Percentiles rank a stretch among this genome's conserved stretches.
These are phyloP conservation scores for Penicillium roqueforti DNA, from an alignment of 495 filamentous ascomycete genomes.

Conservation along the genomic window DNA sequence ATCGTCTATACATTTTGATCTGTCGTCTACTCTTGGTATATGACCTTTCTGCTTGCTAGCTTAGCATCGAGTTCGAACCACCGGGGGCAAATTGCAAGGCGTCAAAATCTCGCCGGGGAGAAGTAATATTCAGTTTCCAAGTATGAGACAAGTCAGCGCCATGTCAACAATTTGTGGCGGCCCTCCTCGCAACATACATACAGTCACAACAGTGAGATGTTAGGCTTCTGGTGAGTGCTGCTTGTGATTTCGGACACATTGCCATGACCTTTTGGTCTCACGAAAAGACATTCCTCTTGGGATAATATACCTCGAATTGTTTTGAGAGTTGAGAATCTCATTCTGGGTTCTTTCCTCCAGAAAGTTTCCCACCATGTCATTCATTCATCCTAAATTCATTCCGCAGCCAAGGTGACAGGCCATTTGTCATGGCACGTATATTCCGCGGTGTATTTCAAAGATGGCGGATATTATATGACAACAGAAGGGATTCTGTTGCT, in stretches of 20 bases:
- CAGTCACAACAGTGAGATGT: constrained; percentile 12
- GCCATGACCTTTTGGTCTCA: not conserved
- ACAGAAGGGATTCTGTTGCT: not conserved
- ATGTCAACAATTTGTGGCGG: constrained; percentile 14
- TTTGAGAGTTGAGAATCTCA: not conserved
- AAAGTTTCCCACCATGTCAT: constrained; percentile 7
- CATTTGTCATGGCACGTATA: constrained; percentile 8
- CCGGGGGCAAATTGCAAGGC: not conserved
- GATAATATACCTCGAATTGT: not conserved
- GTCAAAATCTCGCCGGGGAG: constrained; percentile 9
- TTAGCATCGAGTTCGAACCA: not conserved
- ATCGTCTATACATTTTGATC: not conserved
- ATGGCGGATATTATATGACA: constrained; percentile 14
- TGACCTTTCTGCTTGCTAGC: not conserved
- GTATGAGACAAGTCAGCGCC: not conserved
- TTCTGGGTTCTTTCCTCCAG: not conserved
- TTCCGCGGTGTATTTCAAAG: constrained; percentile 11
- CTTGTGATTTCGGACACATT: not conserved
- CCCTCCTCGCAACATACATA: constrained; percentile 21
- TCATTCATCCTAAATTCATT: constrained; percentile 12
- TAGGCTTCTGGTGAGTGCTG: not conserved
- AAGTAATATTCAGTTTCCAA: not conserved
- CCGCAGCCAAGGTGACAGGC: constrained; percentile 10
- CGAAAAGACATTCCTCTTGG: not conserved
- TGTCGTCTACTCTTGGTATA: not conserved